Conservation (phyloP, 2,329 filamentous ascomycete species). For the Trichoderma pleuroti region DNA sequence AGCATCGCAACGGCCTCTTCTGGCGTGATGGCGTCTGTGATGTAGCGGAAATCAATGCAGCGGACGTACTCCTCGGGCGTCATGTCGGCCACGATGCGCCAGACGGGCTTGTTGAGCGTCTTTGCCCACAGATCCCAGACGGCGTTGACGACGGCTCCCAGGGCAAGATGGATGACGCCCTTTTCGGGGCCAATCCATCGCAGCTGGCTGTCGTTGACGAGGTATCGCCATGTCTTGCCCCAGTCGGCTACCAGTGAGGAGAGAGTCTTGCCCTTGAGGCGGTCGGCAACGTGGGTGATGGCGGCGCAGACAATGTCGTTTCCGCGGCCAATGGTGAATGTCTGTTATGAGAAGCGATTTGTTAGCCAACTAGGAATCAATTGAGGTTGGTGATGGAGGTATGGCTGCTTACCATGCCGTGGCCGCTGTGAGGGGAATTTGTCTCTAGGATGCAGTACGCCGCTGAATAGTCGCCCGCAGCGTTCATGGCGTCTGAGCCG, state of each 20-base stretch:
- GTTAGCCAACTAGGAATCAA: neutral
- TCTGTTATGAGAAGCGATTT: constrained; percentile 35
- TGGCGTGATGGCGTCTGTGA: constrained; percentile 86
- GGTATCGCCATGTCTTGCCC: constrained; percentile 85
- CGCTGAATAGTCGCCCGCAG: constrained; percentile 85
- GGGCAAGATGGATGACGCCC: constrained; percentile 87
- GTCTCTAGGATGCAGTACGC: constrained; percentile 93
- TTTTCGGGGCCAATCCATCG: constrained; percentile 95
- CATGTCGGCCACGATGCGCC: constrained; percentile 88
- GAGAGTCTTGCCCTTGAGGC: constrained; percentile 71
- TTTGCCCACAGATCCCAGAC: constrained; percentile 97
- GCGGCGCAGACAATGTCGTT: constrained; percentile 90
- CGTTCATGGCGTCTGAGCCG: constrained; percentile 97
- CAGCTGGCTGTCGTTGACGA: constrained; percentile 86
- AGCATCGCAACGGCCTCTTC: constrained; percentile 75
- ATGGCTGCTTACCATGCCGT: constrained; percentile 64
- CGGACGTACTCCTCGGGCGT: constrained; percentile 78
- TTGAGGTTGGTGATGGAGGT: accelerated
- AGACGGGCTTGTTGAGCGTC: constrained; percentile 78
- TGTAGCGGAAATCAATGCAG: constrained; percentile 93
- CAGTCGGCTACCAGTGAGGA: constrained; percentile 74
- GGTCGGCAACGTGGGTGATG: constrained; percentile 73
- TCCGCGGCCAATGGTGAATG: constrained; percentile 82
- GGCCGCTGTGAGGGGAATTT: constrained; percentile 65
- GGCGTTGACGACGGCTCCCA: constrained; percentile 85